A percentile compares a stretch with the other conserved stretches of the same genome.
Conservation (phyloP, 257 asterid species). For the Capsicum baccatum region DNA sequence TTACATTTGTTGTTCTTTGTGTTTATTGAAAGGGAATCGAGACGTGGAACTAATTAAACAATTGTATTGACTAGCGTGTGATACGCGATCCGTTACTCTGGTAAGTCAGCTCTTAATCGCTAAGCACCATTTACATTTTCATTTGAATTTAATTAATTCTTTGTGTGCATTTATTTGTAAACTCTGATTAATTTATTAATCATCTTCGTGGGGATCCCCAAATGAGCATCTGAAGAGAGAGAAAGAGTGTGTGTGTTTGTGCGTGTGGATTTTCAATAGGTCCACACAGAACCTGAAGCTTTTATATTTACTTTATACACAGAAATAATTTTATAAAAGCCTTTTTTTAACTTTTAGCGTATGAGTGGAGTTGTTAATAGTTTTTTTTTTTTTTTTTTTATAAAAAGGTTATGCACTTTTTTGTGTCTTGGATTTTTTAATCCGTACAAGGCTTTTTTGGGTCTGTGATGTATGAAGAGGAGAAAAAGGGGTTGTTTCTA, state of each 20-base stretch:
- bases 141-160: not conserved
- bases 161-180: not conserved
- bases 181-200: not conserved
- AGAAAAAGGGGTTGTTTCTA: not conserved
- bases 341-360: constrained; percentile 26
- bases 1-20: constrained; percentile 6
- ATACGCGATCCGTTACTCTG: constrained; percentile 36
- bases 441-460: constrained; percentile 4
- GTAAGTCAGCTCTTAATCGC: constrained; percentile 64
- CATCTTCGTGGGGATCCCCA: constrained; percentile 36
- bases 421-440: too few relatives aligned
- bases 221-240: constrained; percentile 30
- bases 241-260: not conserved
- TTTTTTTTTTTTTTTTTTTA: too few relatives aligned
- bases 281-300: constrained; percentile 33
- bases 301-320: constrained; percentile 22
- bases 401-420: constrained; percentile 7
- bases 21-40: constrained; percentile 33
- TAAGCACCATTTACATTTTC: constrained; percentile 31
- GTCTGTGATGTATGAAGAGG: not conserved
- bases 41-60: constrained; percentile 24
- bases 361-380: not conserved
- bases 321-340: constrained; percentile 21
- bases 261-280: constrained; percentile 6
- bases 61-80: constrained; percentile 34